A percentile compares a stretch with the other conserved stretches of the same genome.
Evolutionary conservation across 805 yeast species (phyloP).

Genomic region (Metschnikowia orientalis): DNA sequence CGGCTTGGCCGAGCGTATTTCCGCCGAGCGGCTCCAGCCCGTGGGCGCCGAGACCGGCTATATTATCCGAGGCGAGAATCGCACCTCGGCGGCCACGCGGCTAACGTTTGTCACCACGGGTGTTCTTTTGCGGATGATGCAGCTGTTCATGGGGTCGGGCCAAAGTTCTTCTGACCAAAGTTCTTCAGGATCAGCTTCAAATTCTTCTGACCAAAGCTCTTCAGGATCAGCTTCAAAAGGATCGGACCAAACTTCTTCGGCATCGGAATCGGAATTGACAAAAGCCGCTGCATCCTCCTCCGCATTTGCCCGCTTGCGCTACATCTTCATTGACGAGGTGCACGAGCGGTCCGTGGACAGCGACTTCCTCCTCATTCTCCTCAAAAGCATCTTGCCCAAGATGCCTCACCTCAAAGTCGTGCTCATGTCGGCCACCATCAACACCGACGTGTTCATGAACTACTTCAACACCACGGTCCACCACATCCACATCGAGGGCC

Average conservation of each 20-base stretch:
- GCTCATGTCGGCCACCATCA: slow-evolving; percentile 93
- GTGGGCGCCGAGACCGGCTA: slow-evolving; percentile 84
- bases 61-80: slow-evolving; percentile 85
- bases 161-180: too few species aligned
- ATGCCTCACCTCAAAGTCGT: slow-evolving; percentile 60
- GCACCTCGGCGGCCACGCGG: slow-evolving; percentile 55
- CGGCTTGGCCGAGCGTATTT: slow-evolving; percentile 88
- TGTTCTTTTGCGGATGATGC: slow-evolving; percentile 81
- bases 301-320: slow-evolving; percentile 52
- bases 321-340: slow-evolving; percentile 89
- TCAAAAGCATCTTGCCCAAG: slow-evolving; percentile 55
- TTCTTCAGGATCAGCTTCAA: too few species aligned
- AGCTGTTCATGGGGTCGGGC: slow-evolving; percentile 39
- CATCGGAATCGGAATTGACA: slow-evolving; percentile 20
- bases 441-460: slow-evolving; percentile 57
- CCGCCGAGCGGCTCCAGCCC: slow-evolving; percentile 66
- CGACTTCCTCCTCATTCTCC: slow-evolving; percentile 74
- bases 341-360: slow-evolving; percentile 92
- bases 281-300: slow-evolving; percentile 17
- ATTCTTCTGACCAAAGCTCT: too few species aligned
- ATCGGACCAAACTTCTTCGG: slow-evolving; percentile 2
- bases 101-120: slow-evolving; percentile 92
- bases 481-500: slow-evolving; percentile 81
- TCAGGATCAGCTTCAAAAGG: too few species aligned
- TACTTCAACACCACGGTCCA: slow-evolving; percentile 55